Evolutionary conservation across 805 yeast species (phyloP).

Genomic region (Naumovozyma dairenensis): DNA sequence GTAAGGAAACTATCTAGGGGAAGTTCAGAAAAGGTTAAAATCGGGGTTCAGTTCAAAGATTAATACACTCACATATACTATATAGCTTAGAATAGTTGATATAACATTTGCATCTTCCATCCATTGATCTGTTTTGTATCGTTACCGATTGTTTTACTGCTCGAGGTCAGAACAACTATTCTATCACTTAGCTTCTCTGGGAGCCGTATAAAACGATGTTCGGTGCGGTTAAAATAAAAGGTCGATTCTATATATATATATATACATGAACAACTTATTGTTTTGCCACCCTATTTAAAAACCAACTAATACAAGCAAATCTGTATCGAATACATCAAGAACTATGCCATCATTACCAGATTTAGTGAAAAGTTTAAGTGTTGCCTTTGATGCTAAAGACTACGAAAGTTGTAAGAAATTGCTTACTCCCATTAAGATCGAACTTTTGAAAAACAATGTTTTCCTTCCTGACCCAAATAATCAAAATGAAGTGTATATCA

Average conservation of each 20-base stretch:
- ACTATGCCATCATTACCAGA: constrained; percentile 47
- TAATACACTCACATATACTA: background rate
- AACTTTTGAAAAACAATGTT: constrained; percentile 65
- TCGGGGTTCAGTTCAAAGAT: constrained; percentile 38
- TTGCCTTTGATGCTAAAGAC: constrained; percentile 51
- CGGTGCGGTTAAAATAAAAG: too few species aligned
- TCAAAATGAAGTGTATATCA: constrained; percentile 31
- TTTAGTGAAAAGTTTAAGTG: constrained; percentile 59
- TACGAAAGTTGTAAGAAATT: constrained; percentile 51
- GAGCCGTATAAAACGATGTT: too few species aligned
- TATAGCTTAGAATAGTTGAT: too few species aligned
- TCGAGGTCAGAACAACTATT: too few species aligned
- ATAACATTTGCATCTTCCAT: too few species aligned
- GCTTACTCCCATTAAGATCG: constrained; percentile 66
- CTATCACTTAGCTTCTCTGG: too few species aligned
- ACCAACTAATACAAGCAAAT: background rate
- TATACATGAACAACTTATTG: too few species aligned
- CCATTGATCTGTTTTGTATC: too few species aligned
- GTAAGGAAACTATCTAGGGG: constrained; percentile 45
- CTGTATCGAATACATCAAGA: background rate
- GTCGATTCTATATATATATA: too few species aligned
- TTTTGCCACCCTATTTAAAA: background rate
- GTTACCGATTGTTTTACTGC: too few species aligned
- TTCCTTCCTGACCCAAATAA: constrained; percentile 51
- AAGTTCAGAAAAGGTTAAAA: constrained; percentile 42